Base-by-base conservation (phyloP, 257 asterid genomes). In the Lavandula angustifolia region DNA sequence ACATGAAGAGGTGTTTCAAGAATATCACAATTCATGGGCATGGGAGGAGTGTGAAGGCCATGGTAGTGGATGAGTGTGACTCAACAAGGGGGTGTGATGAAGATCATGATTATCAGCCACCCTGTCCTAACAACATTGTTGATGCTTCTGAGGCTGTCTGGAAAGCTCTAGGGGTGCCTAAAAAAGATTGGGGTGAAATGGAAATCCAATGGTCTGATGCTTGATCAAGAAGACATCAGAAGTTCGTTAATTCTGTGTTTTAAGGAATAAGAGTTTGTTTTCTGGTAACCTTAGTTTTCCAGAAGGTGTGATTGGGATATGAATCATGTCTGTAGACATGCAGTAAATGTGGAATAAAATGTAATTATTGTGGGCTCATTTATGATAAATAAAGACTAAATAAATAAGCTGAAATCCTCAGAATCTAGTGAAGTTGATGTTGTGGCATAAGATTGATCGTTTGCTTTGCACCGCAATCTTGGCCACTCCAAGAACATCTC, bases 31-130 rank as follows among this genome's bases (percentile, higher is more conserved):
- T 83, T 9, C 29, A 57, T 18, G 84, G 60, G 1, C 76, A 81
- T 49, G 81, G 82, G 4, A 73, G 22, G 46, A 75, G 79, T 18
- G 77, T 69, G 27, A 60, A 14, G 1, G 85, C 85, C 2, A 84
- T 74, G 82, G 90, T 74, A 49, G 75, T 78, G 7, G 80, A 78
- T 6, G 79, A 78, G 63, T 78, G 88, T 47, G 85, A 82, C 9
- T 76, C 84, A 2, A 79, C 73, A 1, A 9, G 35, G 68, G 85
- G 88, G 11, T 82, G 83, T 50, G 87, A 82, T 47, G 3, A 41
- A 1, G 73, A 35, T 2, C 85, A 82, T 13, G 88, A 80, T 31
- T 83, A 49, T 46, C 80, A 74, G 72, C 84, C 86, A 1, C 84
- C 84, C 0, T 80, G 86, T n/a, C 1, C 3, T 18, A 66, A 76